Conservation (phyloP, 169 alveolate species). For the Plasmodium fragile region DNA sequence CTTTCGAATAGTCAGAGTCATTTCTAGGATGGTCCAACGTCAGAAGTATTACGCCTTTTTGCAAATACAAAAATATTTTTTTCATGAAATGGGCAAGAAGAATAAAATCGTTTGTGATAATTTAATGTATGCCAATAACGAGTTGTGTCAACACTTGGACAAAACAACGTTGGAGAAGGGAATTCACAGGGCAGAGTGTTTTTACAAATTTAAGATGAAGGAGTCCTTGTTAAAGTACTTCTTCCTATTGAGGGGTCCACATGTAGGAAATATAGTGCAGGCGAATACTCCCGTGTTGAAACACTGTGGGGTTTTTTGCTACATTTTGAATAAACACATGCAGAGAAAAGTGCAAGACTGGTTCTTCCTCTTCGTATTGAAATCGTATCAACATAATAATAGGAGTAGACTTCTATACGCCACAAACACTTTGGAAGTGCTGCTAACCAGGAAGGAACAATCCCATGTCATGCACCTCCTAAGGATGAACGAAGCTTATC, state of each 20-base stretch:
- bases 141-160: constrained; percentile 34
- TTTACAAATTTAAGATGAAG: constrained; percentile 31
- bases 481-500: constrained; percentile 23
- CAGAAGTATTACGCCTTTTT: constrained; percentile 52
- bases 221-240: constrained; percentile 31
- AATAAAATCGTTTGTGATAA: constrained; percentile 21
- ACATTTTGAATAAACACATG: constrained; percentile 24
- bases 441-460: constrained; percentile 10
- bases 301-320: constrained; percentile 34
- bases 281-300: background rate
- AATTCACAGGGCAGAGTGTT: constrained; percentile 19
- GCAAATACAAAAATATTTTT: constrained; percentile 41
- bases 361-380: constrained; percentile 19
- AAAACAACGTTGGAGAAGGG: constrained; percentile 45
- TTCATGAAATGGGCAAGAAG: constrained; percentile 16
- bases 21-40: constrained; percentile 7
- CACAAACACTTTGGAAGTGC: background rate
- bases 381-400: constrained; percentile 39
- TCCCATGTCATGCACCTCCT: background rate
- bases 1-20: background rate
- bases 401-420: constrained; percentile 29
- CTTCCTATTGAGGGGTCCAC: constrained; percentile 54
- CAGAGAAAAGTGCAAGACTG: constrained; percentile 32
- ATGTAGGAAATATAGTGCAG: background rate
- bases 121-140: constrained; percentile 49